These are phyloP conservation scores for Eutrema salsugineum DNA, from an alignment of 441 rosid genomes.

Conservation along the genomic window DNA sequence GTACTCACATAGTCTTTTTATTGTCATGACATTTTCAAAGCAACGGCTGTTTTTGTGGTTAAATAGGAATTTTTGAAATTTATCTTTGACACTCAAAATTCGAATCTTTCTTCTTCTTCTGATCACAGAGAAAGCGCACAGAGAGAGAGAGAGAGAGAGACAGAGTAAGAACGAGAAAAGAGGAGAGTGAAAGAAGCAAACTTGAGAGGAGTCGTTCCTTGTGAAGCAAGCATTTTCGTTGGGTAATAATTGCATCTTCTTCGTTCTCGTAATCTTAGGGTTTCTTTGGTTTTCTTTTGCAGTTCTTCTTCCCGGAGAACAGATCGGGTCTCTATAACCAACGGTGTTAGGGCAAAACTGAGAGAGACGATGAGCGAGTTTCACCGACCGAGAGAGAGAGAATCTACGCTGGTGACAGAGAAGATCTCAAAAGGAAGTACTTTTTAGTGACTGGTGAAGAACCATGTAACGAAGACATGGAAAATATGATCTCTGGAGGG, in stretches of 20 bases:
- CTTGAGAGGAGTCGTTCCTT: conserved; percentile 16
- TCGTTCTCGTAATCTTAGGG: not conserved
- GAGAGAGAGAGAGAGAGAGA: too few relatives aligned
- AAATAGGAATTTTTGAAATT: not conserved
- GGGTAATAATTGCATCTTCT: conserved; percentile 5
- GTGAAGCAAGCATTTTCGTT: conserved; percentile 12
- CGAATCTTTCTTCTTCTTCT: conserved; percentile 6
- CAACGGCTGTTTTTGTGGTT: conserved; percentile 19
- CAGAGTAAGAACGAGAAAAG: not conserved
- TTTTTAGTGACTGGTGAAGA: conserved; percentile 64
- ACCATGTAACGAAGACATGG: conserved; percentile 51
- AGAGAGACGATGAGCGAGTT: conserved; percentile 63
- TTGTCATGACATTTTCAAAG: not conserved
- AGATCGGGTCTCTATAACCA: conserved; percentile 43
- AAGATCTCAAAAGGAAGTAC: conserved; percentile 66
- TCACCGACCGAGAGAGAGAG: conserved; percentile 60
- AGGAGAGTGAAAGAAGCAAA: not conserved
- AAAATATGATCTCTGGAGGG: conserved; percentile 60
- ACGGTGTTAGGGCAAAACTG: conserved; percentile 53
- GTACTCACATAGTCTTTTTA: not conserved
- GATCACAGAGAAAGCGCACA: not conserved
- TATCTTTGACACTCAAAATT: not conserved
- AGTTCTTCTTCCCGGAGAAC: conserved; percentile 12
- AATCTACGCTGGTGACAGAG: conserved; percentile 56
- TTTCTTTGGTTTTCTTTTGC: conserved; percentile 8